Base-by-base conservation (phyloP, 331 rosid genomes). In the Malus hybrid region DNA sequence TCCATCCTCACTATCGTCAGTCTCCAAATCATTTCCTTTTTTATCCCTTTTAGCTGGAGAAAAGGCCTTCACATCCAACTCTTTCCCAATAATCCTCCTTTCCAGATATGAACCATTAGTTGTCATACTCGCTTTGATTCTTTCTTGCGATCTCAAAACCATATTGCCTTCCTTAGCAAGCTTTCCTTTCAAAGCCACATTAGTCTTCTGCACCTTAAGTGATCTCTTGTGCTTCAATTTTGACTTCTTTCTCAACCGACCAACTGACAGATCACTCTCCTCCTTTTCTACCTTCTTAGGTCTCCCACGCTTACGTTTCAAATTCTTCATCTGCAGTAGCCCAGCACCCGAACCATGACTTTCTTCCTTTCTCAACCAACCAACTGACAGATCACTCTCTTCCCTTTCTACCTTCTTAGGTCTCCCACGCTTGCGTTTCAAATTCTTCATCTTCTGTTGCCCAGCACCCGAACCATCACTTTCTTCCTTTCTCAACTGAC, bases 91-190 rank as follows among this genome's bases (percentile, higher is more conserved):
- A 77, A 34, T 68, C 78, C 76, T 83, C 77, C 74, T 72, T 46
- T 71, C 80, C 73, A 66, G 64, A 66, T 26, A 19, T 13, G 50
- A 72, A 77, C 67, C 33, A 78, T 80, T 82, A 68, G 66, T 75
- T 29, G 69, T 61, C 24, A 66, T 85, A 65, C 73, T 80, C 19
- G 13, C 50, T 53, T 80, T 76, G 9, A 55, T 75, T 76, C 57
- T 80, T 53, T 42, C 77, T 13, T 71, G 81, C 68, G 56, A 57
- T 83, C 60, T 79, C 57, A 74, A 29, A 39, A 70, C 71, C 33
- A 16, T 50, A 42, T 78, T 89, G 63, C 84, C 79, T 79, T 75
- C 80, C 78, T 79, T 52, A 58, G 7, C 33, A 79, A 29, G 81
- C 20, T 36, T 78, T 77, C 73, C 78, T 34, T 66, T 77, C 32